Evolutionary conservation across 1,284 basidiomycete genomes (phyloP), one percentile per base, ranked within the genome.

Genomic region (Ustilago shanxiensis): DNA sequence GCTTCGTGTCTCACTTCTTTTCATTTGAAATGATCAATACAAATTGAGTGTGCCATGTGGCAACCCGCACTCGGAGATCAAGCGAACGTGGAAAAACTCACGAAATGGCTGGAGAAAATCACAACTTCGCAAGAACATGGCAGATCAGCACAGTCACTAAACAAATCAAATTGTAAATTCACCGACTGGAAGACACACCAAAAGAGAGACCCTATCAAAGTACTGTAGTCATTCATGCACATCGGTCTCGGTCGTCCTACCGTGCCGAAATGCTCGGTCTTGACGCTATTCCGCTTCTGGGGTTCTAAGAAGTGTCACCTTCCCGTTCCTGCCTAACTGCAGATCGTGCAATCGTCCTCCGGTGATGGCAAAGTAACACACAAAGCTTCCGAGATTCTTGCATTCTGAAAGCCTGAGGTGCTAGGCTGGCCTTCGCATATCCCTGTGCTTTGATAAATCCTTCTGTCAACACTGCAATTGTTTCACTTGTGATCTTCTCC

Each of bases 11-110:
- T 44, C 6, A 7, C 16, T 22, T 44, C 16, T 20, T 16, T 7
- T 7, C 5, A 5, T 49, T 49, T 49, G 22, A 49, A 49, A 26
- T 49, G 47, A 5, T 5, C 24, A 49, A 4, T 49, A 22, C 8
- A 49, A 28, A 49, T 24, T 13, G 3, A n/a, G 24, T 13, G 2
- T 6, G 44, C 22, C 47, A 37, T 29, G 57, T 51, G 58, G 49
- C 35, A n/a, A 52, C 16, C 50, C 49, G 37, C 59, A 31, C 59
- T 60, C 59, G 59, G 59, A 28, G 59, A 45, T 39, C 31, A 45
- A 28, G 35, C 13, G 18, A 31, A 35, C 49, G 58, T 60, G 59
- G 59, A 60, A 60, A 60, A 60, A 44, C 24, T 41, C 29, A 57
- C 9, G 39, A 45, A 45, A n/a, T 39, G 37, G 37, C 37, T n/a